Evolutionary conservation across 495 filamentous ascomycete species (phyloP), one percentile per base, ranked within the genome.

Genomic region (Penicillium tannophilum): DNA sequence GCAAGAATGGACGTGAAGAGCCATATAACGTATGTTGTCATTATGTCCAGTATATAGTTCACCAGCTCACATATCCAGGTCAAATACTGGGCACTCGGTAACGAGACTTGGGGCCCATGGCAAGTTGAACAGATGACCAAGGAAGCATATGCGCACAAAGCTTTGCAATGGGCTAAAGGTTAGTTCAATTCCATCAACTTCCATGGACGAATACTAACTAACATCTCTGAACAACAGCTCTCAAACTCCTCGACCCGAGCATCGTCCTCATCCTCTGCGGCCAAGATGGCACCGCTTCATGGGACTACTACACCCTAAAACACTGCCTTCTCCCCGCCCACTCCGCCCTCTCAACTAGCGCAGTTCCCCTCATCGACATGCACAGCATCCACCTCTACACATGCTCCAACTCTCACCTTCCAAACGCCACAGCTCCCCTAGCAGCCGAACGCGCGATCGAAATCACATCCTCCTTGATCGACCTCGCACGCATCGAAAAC

Each of bases 81-180:
- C 45, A 86, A 84, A 70, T 86, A 86, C 73, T 86, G 83, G 83
- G 82, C 82, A 30, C 76, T 86, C 17, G 90, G 90, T 9, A 93
- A 93, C 69, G 89, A 93, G 68, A 75, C 78, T 43, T 91, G 84
- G 82, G 89, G 90, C 17, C 84, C 88, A n/a, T 92, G 89, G 89
- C 88, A 91, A 69, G 84, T 93, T 43, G 84, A 79, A 66, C 87
- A 91, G 71, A 83, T 86, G 76, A 90, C 87, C 28, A 85, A 86
- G 63, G 84, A 88, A 63, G 86, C 85, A 66, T 93, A 93, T 65
- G 83, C 90, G 23, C 85, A 88, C 70, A 88, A 86, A 65, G 90
- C 89, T 1, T 76, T 81, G 39, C 90, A 93, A 76, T 93, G 89
- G 89, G 88, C 86, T 19, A 92, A 92, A 73, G 76, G 76, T 75